Base-by-base conservation (phyloP, 1,284 basidiomycete species). In the Tilletiopsis washingtonensis region DNA sequence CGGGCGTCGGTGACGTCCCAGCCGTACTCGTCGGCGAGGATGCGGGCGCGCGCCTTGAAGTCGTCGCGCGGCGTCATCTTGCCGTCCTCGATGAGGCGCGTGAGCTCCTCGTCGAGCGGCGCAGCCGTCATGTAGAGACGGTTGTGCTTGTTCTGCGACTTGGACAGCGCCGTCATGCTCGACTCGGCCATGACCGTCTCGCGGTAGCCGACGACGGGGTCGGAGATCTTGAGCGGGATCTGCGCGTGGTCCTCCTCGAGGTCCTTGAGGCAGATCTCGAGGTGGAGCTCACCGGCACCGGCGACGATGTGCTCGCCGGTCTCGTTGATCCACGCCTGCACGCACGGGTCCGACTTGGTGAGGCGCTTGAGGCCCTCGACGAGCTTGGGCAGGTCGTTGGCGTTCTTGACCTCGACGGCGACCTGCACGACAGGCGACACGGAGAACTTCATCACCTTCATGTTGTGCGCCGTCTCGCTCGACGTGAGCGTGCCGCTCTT, bases 131-230 rank as follows among this genome's bases (percentile, higher is more conserved):
- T 83, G 77, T 85, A 98, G 58, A 98, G 81, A 81, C 94, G 88
- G 77, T 98, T 99, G 84, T 98, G 94, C 83, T 99, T 99, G 83
- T 99, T 98, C 80, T 97, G 94, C 45, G 94, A 98, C 78, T 99
- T 99, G 64, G 94, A 97, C 49, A 99, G 81, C 38, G 94, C 94
- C 61, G 88, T 84, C 74, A 98, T 97, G 53, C 85, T 84, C 5
- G 93, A 97, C 79, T 97, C 89, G 53, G 89, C 79, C 79, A 86
- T 89, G 76, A 98, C 91, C 19, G 93, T 97, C 82, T 98, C 94
- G 78, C 91, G 82, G 81, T 97, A 98, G 55, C 86, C 87, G 71
- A 98, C 93, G 74, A 99, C 94, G 66, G 94, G 94, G 78, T 94
- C 89, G 45, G 94, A 98, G 73, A 91, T 89, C 82, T 94, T 96